phyloP scores from a whole-genome alignment of 2,329 filamentous ascomycete species.

The Beauveria pseudobassiana region DNA sequence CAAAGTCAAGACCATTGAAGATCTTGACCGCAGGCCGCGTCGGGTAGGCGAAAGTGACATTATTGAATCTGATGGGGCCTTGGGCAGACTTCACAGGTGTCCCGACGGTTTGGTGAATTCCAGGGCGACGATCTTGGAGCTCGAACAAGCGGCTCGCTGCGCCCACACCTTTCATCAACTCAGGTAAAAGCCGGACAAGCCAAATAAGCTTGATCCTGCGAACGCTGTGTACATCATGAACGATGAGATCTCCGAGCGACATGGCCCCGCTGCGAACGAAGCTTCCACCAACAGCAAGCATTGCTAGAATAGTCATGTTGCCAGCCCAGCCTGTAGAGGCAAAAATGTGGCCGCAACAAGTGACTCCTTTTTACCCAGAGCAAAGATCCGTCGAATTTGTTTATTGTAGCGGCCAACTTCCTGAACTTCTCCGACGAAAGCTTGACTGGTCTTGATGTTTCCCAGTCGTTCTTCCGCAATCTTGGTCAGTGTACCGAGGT shows the following conservation, averaged over 20 bases:
- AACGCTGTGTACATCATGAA: conserved; percentile 98
- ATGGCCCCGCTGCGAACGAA: conserved; percentile 84
- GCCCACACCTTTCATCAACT: conserved; percentile 97
- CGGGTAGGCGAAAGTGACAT: conserved; percentile 86
- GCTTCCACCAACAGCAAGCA: conserved; percentile 83
- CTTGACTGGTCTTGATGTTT: conserved; percentile 93
- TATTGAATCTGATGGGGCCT: conserved; percentile 79
- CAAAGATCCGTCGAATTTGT: conserved; percentile 87
- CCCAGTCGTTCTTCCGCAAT: conserved; percentile 97
- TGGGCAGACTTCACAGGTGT: conserved; percentile 72
- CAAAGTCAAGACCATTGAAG: conserved; percentile 82
- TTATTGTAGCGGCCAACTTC: conserved; percentile 88
- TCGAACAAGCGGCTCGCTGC: conserved; percentile 95
- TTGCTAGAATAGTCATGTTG: conserved; percentile 89
- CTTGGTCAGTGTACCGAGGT: conserved; percentile 85
- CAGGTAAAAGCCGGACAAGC: conserved; percentile 90
- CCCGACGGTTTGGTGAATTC: conserved; percentile 81
- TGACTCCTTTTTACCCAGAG: conserved; percentile 78
- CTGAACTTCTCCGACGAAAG: conserved; percentile 87
- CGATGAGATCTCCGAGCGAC: conserved; percentile 79
- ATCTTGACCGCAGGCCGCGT: conserved; percentile 87
- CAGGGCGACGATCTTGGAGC: conserved; percentile 80
- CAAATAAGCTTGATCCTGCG: conserved; percentile 79
- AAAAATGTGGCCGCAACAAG: conserved; percentile 84
- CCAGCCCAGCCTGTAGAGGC: conserved; percentile 79